phyloP scores from a whole-genome alignment of 176 grass and related monocot genomes.

The Avena atlantica region DNA sequence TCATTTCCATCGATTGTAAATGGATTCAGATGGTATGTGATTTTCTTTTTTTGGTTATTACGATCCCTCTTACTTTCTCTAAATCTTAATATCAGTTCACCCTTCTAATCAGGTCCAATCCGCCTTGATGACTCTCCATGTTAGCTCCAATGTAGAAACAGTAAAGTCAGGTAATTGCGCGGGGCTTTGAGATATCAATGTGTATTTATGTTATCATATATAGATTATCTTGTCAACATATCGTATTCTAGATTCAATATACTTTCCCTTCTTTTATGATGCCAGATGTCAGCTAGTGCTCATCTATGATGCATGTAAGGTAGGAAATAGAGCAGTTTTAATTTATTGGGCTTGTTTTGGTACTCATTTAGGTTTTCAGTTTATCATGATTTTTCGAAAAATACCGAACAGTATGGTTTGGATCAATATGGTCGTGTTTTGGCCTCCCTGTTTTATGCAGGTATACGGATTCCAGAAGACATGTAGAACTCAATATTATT shows the following conservation, averaged over 20 bases:
- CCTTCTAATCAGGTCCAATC: slow-evolving; percentile 48
- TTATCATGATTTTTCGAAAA: background rate
- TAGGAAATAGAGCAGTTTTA: slow-evolving; percentile 18
- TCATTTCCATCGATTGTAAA: slow-evolving; percentile 65
- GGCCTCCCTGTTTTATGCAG: background rate
- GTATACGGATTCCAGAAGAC: background rate
- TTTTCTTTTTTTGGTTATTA: slow-evolving; percentile 31
- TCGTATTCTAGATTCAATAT: slow-evolving; percentile 28
- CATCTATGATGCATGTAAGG: slow-evolving; percentile 28
- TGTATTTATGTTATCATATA: slow-evolving; percentile 15
- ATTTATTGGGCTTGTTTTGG: background rate
- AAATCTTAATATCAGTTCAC: slow-evolving; percentile 18
- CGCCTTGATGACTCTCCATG: slow-evolving; percentile 41
- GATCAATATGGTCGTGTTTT: background rate
- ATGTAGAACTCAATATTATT: background rate
- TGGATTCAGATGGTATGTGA: slow-evolving; percentile 67
- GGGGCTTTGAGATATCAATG: background rate
- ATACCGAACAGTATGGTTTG: background rate
- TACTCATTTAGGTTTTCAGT: slow-evolving; percentile 22
- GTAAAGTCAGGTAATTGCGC: slow-evolving; percentile 46
- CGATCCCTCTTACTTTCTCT: background rate
- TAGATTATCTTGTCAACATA: slow-evolving; percentile 3
- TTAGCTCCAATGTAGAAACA: slow-evolving; percentile 26
- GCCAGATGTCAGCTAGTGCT: slow-evolving; percentile 14
- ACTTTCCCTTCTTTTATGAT: slow-evolving; percentile 10